phyloP scores from a whole-genome alignment of 2,329 filamentous ascomycete species.

The Cladosporium colombiae region DNA sequence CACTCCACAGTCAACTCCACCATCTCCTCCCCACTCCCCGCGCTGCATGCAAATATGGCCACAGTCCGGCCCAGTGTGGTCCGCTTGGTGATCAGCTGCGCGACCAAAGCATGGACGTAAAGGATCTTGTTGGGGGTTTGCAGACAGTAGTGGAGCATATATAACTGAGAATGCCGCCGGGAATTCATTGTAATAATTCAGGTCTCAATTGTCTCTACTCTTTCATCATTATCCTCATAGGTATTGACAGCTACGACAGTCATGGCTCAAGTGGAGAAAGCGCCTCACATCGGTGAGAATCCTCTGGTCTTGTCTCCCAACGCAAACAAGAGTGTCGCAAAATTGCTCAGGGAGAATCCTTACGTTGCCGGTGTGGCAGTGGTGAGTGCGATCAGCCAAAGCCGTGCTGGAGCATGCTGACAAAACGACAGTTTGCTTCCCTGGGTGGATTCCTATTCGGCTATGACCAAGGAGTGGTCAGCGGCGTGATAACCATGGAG shows the following conservation, averaged over 20 bases:
- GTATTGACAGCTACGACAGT: neutral
- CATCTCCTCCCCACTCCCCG: neutral
- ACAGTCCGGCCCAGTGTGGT: neutral
- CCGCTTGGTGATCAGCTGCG: neutral
- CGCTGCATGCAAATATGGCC: neutral
- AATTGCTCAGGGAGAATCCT: neutral
- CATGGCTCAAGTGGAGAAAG: constrained; percentile 8
- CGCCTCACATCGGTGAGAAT: neutral
- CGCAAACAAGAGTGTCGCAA: constrained; percentile 3
- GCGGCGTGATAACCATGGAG: constrained; percentile 13
- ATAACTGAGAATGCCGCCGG: neutral
- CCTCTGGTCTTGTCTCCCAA: neutral
- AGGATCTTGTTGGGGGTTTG: neutral
- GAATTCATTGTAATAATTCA: neutral
- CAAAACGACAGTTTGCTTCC: neutral
- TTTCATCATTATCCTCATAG: neutral
- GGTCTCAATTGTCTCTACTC: neutral
- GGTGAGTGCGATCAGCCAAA: neutral
- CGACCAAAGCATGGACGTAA: neutral
- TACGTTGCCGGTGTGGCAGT: constrained; percentile 9
- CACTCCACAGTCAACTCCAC: neutral
- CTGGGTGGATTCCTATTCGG: constrained; percentile 14
- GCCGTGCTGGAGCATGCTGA: neutral
- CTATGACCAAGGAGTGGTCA: constrained; percentile 15
- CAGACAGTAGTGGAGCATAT: neutral